Evolutionary conservation across 208 protist genomes (phyloP), one percentile per base, ranked within the genome.

Genomic region (Novymonas esmeraldas): DNA sequence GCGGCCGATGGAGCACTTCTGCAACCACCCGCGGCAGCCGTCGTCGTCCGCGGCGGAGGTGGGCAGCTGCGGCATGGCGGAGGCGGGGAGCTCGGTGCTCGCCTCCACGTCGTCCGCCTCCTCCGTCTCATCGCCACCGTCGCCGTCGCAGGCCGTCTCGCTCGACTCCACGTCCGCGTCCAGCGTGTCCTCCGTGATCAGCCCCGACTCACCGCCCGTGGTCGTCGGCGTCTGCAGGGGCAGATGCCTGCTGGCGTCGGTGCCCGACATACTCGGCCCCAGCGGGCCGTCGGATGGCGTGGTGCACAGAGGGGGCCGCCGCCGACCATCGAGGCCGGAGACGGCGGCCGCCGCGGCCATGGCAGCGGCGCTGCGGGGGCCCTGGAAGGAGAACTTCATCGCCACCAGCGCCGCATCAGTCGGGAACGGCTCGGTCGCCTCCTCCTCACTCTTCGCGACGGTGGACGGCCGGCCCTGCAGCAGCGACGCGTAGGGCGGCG

Each of bases 1-100:
- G 1, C 73, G 68, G 34, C 77, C 80, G 57, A 89, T 85, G 24
- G 76, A 84, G 69, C 66, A 85, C 78, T 87, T 92, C 54, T 86
- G 73, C 54, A 89, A 45, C 85, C 82, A 89, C 4, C 82, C 82
- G 20, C 74, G 80, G 46, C 76, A 87, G n/a, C 45, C 50, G n/a
- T 67, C 42, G 60, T 54, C 46, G 13, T 48, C 38, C 3, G 16
- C 22, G 20, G 6, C 24, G 18, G 39, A 22, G 7, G 33, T 22
- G 46, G 29, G 18, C 20, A 71, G 55, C 13, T 14, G 28, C 18
- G 44, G 42, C 50, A 59, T 64, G n/a, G 14, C 29, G 14, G 4
- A 24, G 10, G 24, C 33, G 5, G 3, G 42, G 51, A 16, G 31
- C 14, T 9, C 41, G 24, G 39, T 46, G 16, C 29, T 20, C 14